Base-by-base conservation (phyloP, 352 stramenopile species). In the Pythium periplocum region DNA sequence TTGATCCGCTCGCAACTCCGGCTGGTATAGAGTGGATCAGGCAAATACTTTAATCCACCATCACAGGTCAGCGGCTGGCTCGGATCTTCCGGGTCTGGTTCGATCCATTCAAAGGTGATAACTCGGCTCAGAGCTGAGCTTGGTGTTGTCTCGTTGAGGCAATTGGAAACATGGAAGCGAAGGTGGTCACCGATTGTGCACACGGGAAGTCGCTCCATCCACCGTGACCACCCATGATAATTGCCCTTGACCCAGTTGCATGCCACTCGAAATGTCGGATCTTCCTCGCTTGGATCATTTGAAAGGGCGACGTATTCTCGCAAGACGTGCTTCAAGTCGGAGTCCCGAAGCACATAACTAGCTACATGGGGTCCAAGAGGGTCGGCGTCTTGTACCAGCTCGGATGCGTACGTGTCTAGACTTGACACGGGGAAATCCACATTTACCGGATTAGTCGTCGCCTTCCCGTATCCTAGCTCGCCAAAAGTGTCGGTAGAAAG, bases 1-100 rank as follows among this genome's bases (percentile, higher is more conserved):
- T 41, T 34, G 5, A 81, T 56, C 75, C 75, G 82, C 5, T 71
- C 68, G 43, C 75, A 82, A 7, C 72, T 80, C 0, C 66, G 67
- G 31, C 70, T 83, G 1, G 70, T 79, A 10, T 26, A 26, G 10
- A 2, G 77, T 58, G 0, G 67, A 42, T 0, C 36, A 37, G 1
- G 75, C 72, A 2, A 76, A 37, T 26, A 9, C 6, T 34, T 1
- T 26, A 26, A 26, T 26, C 17, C 17, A 26, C 17, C 17, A 26
- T 26, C 17, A 26, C 17, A 26, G 17, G 0, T 26, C 17, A 26
- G 17, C 17, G 17, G 17, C 17, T 26, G 17, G 17, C 17, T 26
- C 17, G 17, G 17, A 26, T 26, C 17, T 26, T 26, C 17, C 17
- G 17, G 17, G 17, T 26, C 17, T 26, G 17, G 17, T 26, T 26